A percentile compares a stretch with the other conserved stretches of the same genome.
Conservation (phyloP, 176 grass and related monocot species). For the Oryza glumipatula region DNA sequence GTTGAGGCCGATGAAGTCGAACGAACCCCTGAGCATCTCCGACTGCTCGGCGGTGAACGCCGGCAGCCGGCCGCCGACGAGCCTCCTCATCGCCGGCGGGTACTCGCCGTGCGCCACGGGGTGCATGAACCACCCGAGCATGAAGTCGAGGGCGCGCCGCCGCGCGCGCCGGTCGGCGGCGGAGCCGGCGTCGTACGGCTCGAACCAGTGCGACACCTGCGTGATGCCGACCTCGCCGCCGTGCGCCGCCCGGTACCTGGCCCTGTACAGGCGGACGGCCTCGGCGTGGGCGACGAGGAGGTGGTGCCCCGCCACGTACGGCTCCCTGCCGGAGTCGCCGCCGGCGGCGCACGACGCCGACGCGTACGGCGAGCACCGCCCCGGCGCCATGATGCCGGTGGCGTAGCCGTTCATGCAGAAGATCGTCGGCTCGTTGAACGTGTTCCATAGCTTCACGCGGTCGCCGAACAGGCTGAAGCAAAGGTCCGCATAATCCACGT, state of each 20-base stretch:
- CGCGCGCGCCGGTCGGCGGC: conserved; percentile 37
- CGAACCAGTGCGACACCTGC: conserved; percentile 54
- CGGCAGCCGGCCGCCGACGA: conserved; percentile 62
- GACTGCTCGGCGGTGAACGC: conserved; percentile 50
- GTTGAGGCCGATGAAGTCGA: conserved; percentile 75
- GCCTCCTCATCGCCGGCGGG: conserved; percentile 56
- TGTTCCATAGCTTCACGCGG: conserved; percentile 62
- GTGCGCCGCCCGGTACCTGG: conserved; percentile 56
- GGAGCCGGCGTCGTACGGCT: conserved; percentile 38
- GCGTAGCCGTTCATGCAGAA: conserved; percentile 46
- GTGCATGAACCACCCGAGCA: conserved; percentile 72
- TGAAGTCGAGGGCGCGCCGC: conserved; percentile 63
- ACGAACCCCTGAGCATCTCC: conserved; percentile 44
- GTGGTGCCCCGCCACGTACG: conserved; percentile 66
- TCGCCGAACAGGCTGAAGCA: conserved; percentile 66
- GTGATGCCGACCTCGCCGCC: conserved; percentile 69
- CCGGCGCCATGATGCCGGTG: conserved; percentile 23
- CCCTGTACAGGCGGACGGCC: conserved; percentile 52
- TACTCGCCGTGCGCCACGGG: conserved; percentile 70
- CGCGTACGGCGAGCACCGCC: conserved; percentile 46
- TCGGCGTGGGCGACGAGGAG: conserved; percentile 55
- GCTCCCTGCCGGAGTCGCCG: conserved; percentile 55
- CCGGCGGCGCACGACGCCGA: conserved; percentile 31
- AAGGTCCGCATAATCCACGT: conserved; percentile 48
- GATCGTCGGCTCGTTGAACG: conserved; percentile 61